These are phyloP conservation scores for Lachancea fermentati DNA, from an alignment of 805 yeast species.

Conservation along the genomic window DNA sequence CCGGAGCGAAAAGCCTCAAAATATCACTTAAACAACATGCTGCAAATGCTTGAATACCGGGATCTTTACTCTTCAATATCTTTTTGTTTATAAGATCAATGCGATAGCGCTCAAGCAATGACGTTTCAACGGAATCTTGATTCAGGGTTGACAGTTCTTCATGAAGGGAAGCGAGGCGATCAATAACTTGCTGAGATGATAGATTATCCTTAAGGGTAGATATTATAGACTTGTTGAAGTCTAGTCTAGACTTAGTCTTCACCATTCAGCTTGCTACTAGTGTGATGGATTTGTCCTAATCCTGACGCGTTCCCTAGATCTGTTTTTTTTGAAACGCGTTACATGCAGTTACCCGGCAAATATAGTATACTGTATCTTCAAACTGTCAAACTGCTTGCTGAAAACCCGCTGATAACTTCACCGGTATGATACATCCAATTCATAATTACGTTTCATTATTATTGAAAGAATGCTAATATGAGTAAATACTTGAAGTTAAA, in stretches of 20 bases:
- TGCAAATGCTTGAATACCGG: constrained; percentile 61
- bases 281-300: neutral
- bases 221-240: constrained; percentile 44
- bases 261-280: constrained; percentile 5
- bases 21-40: constrained; percentile 76
- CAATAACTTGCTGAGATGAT: constrained; percentile 54
- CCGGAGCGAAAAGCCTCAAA: constrained; percentile 75
- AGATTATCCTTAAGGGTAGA: constrained; percentile 55
- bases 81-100: constrained; percentile 53
- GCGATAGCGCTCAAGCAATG: constrained; percentile 41
- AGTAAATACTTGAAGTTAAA: too few species aligned
- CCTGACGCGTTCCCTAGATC: too few species aligned
- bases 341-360: too few species aligned
- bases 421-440: too few species aligned
- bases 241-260: constrained; percentile 21
- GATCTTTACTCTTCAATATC: constrained; percentile 52
- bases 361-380: too few species aligned
- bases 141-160: constrained; percentile 59
- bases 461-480: too few species aligned
- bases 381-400: too few species aligned
- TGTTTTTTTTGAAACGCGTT: neutral
- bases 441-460: too few species aligned
- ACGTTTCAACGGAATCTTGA: constrained; percentile 51
- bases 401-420: too few species aligned
- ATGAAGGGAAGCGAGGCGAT: constrained; percentile 51